phyloP scores from a whole-genome alignment of 345 rosid genomes.

The Arabis hirsuta region DNA sequence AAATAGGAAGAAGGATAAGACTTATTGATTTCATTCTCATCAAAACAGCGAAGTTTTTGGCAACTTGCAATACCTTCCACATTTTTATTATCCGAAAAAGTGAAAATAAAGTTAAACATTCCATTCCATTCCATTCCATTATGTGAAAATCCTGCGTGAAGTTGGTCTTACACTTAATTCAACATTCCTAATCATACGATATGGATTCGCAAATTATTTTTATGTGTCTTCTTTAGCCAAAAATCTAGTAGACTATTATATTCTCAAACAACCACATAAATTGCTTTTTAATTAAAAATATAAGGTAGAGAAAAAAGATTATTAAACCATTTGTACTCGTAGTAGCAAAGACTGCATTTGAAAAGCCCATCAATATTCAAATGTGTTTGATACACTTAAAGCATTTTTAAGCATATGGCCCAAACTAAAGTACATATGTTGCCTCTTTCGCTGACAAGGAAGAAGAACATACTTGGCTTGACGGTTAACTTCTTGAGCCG shows the following conservation, averaged over 20 bases:
- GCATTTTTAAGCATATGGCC: conserved; percentile 16
- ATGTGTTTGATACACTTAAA: background rate
- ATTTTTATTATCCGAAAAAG: conserved; percentile 31
- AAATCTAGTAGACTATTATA: background rate
- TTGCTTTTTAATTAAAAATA: background rate
- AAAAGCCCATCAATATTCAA: conserved; percentile 19
- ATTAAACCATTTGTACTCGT: background rate
- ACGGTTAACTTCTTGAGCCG: conserved; percentile 21
- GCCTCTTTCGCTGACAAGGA: conserved; percentile 26
- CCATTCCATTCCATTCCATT: conserved; percentile 27
- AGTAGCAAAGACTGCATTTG: too few relatives aligned
- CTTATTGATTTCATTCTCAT: conserved; percentile 30
- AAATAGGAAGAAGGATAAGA: conserved; percentile 26
- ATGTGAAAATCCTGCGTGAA: conserved; percentile 36
- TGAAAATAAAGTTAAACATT: conserved; percentile 18
- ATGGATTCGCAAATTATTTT: conserved; percentile 2
- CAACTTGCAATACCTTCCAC: conserved; percentile 36
- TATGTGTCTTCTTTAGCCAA: conserved; percentile 1
- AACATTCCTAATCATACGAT: conserved; percentile 33
- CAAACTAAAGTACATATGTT: conserved; percentile 31
- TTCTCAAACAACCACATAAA: background rate
- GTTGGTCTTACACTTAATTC: conserved; percentile 32
- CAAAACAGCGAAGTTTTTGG: conserved; percentile 24
- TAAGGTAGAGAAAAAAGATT: background rate
- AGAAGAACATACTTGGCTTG: conserved; percentile 16